Evolutionary conservation across 371 early-diverging fungal species (phyloP), one percentile per base, ranked within the genome.

Genomic region (Mortierella sp.): DNA sequence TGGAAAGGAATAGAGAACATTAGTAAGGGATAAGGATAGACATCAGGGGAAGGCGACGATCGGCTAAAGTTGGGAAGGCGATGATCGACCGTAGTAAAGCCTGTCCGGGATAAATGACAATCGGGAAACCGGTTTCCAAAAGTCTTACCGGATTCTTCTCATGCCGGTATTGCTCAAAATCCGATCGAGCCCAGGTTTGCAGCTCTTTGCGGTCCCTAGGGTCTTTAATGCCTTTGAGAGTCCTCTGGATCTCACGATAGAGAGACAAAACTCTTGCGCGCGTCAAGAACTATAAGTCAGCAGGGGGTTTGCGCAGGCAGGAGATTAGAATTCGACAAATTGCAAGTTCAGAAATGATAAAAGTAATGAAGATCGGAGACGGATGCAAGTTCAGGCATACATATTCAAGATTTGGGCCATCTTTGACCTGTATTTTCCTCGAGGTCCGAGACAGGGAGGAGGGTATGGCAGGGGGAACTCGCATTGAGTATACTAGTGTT

Each of bases 151-250:
- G 72, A 50, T 84, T 82, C 39, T 66, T 84, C 37, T 87, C 90
- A 24, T 79, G 59, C 12, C 87, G 82, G 51, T 84, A 85, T 19
- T 84, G 86, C 65, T 89, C 90, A 75, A 89, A 88, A 50, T 89
- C 90, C 4, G 84, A 66, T 50, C 88, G 81, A 12, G 87, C 87
- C 83, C 85, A 89, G 15, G 80, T 76, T 19, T 84, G 78, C 7
- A 89, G 62, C 59, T 87, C 86, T 55, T 81, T 62, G 3, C 85
- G 85, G 28, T 86, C 83, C 0, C 55, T 28, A 19, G 87, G 84
- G 49, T 83, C 81, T 59, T 88, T 72, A 39, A 84, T 83, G 41
- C 56, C 34, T 55, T 86, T 87, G 24, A 84, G 81, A 14, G 87
- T 82, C 47, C 89, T 69, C 34, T 85, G 72, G 51, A 89, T 86